phyloP scores from a whole-genome alignment of 305 asterid species.

The Fraxinus albicans region DNA sequence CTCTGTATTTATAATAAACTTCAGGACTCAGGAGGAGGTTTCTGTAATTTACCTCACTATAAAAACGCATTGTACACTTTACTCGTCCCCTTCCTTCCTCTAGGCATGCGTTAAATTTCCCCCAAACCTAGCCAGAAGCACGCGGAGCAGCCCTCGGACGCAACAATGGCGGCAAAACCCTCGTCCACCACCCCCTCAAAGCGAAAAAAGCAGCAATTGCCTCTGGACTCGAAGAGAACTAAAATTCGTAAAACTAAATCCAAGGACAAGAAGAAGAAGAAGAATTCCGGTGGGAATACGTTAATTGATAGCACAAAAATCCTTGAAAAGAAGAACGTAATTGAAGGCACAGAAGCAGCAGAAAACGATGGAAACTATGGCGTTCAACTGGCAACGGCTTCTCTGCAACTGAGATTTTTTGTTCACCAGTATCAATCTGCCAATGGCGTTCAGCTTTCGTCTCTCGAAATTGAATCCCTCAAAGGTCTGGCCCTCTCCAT shows the following conservation, averaged over 20 bases:
- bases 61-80: background rate
- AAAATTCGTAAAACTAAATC: constrained; percentile 26
- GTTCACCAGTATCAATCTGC: constrained; percentile 61
- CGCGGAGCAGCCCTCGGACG: background rate
- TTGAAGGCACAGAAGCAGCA: constrained; percentile 6
- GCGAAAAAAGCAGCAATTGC: constrained; percentile 28
- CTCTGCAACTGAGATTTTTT: constrained; percentile 68
- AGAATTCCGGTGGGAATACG: constrained; percentile 21
- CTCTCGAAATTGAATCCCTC: constrained; percentile 72
- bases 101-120: background rate
- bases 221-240: constrained; percentile 28
- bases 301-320: constrained; percentile 2
- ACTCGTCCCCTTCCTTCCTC: background rate
- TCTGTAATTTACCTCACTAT: background rate
- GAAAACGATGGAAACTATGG: constrained; percentile 15
- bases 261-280: constrained; percentile 24
- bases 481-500: constrained; percentile 41
- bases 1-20: background rate
- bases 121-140: background rate
- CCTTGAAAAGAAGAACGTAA: constrained; percentile 22
- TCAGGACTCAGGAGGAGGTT: background rate
- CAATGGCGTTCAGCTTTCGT: constrained; percentile 60
- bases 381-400: constrained; percentile 42
- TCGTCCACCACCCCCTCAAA: constrained; percentile 22
- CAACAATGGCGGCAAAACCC: constrained; percentile 2